These are phyloP conservation scores for Pichia membranifaciens DNA, from an alignment of 805 yeast species.

Conservation along the genomic window DNA sequence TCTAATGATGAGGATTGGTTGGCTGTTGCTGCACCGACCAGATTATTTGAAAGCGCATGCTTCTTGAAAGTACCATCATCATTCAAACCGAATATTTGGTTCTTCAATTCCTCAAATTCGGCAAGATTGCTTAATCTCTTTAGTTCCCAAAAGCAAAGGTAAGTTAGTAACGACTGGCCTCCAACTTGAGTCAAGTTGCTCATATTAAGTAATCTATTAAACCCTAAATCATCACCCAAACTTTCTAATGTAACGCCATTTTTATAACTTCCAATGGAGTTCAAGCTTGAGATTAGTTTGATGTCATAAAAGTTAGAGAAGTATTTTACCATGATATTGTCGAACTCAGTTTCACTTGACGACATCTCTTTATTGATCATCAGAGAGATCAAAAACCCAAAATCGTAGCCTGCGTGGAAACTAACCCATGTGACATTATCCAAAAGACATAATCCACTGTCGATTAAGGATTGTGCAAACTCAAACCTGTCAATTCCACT, in stretches of 20 bases:
- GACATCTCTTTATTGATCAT: slow-evolving; percentile 76
- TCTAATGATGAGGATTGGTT: background rate
- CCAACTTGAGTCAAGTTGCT: slow-evolving; percentile 47
- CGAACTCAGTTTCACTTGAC: slow-evolving; percentile 69
- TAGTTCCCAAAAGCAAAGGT: slow-evolving; percentile 60
- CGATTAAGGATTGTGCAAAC: slow-evolving; percentile 79
- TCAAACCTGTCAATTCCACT: slow-evolving; percentile 74
- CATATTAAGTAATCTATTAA: slow-evolving; percentile 51
- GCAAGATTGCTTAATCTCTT: slow-evolving; percentile 23
- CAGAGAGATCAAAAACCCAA: slow-evolving; percentile 79
- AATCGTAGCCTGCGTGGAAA: slow-evolving; percentile 90
- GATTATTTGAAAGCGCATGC: too few relatives aligned
- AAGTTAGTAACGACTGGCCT: slow-evolving; percentile 57
- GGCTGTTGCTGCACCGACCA: too few relatives aligned
- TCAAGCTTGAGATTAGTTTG: slow-evolving; percentile 42
- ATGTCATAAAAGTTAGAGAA: slow-evolving; percentile 84
- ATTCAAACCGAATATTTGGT: slow-evolving; percentile 29
- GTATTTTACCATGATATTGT: slow-evolving; percentile 59
- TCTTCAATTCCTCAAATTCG: slow-evolving; percentile 19
- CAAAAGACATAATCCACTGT: slow-evolving; percentile 78
- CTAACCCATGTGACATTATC: slow-evolving; percentile 77
- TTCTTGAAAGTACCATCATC: slow-evolving; percentile 16
- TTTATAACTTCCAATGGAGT: slow-evolving; percentile 18
- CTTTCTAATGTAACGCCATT: slow-evolving; percentile 43
- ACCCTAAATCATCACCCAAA: slow-evolving; percentile 64